Base-by-base conservation (phyloP, 371 early-diverging fungal species). In the Gilbertella persicaria region DNA sequence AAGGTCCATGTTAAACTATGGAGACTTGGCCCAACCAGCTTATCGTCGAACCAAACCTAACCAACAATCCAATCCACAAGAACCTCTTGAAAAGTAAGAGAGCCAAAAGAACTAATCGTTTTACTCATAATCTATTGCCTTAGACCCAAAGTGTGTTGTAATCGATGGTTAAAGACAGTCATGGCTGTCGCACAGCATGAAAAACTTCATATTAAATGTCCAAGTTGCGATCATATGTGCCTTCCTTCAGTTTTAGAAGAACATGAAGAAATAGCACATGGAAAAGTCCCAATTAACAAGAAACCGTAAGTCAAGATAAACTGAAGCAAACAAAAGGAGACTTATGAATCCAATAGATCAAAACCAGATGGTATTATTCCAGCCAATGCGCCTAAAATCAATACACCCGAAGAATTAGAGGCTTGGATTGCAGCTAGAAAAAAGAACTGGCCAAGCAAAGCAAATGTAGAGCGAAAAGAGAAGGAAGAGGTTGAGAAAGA, bases 361-460 rank as follows among this genome's bases (percentile, higher is more conserved):
- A 55, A 64, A 29, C 63, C 77, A 12, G 78, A 77, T 47, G 78
- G 78, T 3, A 44, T 77, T 45, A 58, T 67, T 2, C 78, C 73
- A 16, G 49, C 67, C 3, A 64, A 71, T 52, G 78, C 78, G n/a
- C 78, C 74, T 16, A 67, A 67, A 48, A 37, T 78, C 4, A 67
- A 77, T 19, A 79, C 75, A 33, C 86, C 87, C 0, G 86, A 87
- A 48, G 85, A 79, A 35, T 66, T 88, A 24, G 82, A 60, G 2
- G 69, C 83, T 25, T 90, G 89, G 88, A 88, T 86, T 30, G 83
- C 62, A 17, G 86, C 82, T 13, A 58, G 90, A 36, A 87, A 86
- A 53, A 79, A 73, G 52, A 79, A 73, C 16, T 90, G 80, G 71
- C 90, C 90, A 5, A 83, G 82, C 10, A 67, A 80, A 47, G 71